phyloP scores from a whole-genome alignment of 345 rosid species.

The Sonneratia caseolaris region DNA sequence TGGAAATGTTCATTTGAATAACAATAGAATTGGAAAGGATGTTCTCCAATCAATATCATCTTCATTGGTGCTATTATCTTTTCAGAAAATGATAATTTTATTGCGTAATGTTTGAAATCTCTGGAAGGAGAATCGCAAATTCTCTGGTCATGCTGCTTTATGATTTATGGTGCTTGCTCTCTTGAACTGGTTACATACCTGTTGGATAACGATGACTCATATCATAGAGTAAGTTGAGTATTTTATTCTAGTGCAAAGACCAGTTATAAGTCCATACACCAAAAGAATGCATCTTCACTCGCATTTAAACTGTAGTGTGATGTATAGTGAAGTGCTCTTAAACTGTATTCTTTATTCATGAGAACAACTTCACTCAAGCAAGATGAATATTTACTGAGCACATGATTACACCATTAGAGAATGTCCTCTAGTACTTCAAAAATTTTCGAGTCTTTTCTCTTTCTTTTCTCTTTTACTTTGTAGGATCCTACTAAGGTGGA shows the following conservation, averaged over 20 bases:
- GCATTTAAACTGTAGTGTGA: neutral
- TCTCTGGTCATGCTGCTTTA: neutral
- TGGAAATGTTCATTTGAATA: too few species aligned
- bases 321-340: neutral
- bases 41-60: neutral
- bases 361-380: too few species aligned
- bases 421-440: neutral
- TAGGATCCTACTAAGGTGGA: neutral
- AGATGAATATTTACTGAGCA: neutral
- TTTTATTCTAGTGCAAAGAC: neutral
- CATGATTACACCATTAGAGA: neutral
- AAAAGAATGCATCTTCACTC: neutral
- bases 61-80: neutral
- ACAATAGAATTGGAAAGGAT: neutral
- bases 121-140: too few species aligned
- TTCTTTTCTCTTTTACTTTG: neutral
- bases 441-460: neutral
- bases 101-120: neutral
- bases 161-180: neutral
- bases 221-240: neutral
- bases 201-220: neutral
- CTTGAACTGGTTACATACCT: neutral
- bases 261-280: neutral
- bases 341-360: neutral
- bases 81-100: neutral